Conservation (phyloP, 495 filamentous ascomycete species). For the Penicillium arizonense region DNA sequence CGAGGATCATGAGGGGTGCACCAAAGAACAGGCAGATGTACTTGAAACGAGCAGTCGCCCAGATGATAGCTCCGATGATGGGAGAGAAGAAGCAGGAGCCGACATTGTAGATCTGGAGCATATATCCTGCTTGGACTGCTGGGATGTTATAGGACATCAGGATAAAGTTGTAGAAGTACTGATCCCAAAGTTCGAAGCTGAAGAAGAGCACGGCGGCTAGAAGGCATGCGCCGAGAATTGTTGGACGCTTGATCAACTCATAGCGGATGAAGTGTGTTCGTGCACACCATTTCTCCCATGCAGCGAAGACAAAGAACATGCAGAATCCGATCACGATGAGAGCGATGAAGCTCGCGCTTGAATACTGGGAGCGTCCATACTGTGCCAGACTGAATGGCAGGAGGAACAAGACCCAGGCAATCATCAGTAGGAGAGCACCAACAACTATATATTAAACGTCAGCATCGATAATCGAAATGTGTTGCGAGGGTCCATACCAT, state of each 20-base stretch:
- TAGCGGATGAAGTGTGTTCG: conserved; percentile 61
- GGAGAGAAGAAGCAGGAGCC: conserved; percentile 65
- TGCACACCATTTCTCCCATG: conserved; percentile 60
- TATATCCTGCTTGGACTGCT: conserved; percentile 59
- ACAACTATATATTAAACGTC: conserved; percentile 29
- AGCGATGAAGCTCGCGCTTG: conserved; percentile 50
- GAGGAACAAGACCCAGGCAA: conserved; percentile 61
- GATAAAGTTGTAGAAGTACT: conserved; percentile 68
- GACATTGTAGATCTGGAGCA: conserved; percentile 68
- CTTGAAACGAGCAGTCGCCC: conserved; percentile 56
- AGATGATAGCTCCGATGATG: conserved; percentile 58
- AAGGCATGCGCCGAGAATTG: conserved; percentile 61
- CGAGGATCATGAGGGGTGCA: conserved; percentile 61
- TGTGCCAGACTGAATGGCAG: conserved; percentile 58
- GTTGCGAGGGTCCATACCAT: conserved; percentile 36
- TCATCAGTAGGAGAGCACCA: conserved; percentile 57
- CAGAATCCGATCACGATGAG: conserved; percentile 56
- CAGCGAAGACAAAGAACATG: conserved; percentile 53
- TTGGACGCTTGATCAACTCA: conserved; percentile 59
- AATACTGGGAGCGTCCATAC: conserved; percentile 48
- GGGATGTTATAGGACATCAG: conserved; percentile 64
- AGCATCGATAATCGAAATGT: neutral
- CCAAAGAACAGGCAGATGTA: conserved; percentile 59
- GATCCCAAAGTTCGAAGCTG: conserved; percentile 66
- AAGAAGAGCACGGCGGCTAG: conserved; percentile 56